These are phyloP conservation scores for Podospora pseudoanserina DNA, from an alignment of 495 filamentous ascomycete genomes.

Conservation along the genomic window DNA sequence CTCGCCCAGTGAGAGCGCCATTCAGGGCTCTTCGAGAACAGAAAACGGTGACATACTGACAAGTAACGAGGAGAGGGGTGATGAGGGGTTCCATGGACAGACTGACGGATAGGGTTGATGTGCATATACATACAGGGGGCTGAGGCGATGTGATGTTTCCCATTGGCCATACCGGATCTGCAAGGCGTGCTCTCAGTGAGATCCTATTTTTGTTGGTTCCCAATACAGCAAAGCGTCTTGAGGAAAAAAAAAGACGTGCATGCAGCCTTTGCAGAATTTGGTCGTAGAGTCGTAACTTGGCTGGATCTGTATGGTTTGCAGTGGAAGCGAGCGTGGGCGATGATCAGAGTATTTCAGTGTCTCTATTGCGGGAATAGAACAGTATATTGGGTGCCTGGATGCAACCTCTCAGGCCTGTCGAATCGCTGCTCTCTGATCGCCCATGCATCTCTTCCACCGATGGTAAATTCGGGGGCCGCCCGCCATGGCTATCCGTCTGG, in stretches of 20 bases:
- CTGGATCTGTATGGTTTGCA: neutral
- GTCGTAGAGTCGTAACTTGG: neutral
- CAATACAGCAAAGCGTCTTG: slow-evolving; percentile 4
- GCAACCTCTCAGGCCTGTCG: neutral
- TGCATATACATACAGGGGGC: slow-evolving; percentile 17
- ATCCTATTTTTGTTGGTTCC: slow-evolving; percentile 27
- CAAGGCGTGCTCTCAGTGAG: slow-evolving; percentile 22
- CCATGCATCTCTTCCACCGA: neutral
- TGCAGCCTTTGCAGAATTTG: slow-evolving; percentile 2
- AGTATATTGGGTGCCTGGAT: neutral
- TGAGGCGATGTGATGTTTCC: slow-evolving; percentile 12
- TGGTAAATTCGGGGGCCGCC: neutral
- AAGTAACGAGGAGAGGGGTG: neutral
- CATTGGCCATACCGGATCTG: slow-evolving; percentile 23
- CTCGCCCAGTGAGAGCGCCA: neutral
- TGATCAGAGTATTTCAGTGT: neutral
- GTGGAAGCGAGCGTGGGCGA: neutral
- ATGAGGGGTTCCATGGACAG: slow-evolving; percentile 6
- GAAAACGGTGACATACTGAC: neutral
- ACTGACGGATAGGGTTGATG: slow-evolving; percentile 11
- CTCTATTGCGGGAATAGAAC: neutral
- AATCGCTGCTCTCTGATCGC: neutral
- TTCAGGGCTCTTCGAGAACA: neutral
- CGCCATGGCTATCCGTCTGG: neutral
- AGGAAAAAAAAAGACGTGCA: slow-evolving; percentile 6